A percentile compares a stretch with the other conserved stretches of the same genome.
Conservation (phyloP, 148 eudicot species). For the Vaccinium macrocarpon region DNA sequence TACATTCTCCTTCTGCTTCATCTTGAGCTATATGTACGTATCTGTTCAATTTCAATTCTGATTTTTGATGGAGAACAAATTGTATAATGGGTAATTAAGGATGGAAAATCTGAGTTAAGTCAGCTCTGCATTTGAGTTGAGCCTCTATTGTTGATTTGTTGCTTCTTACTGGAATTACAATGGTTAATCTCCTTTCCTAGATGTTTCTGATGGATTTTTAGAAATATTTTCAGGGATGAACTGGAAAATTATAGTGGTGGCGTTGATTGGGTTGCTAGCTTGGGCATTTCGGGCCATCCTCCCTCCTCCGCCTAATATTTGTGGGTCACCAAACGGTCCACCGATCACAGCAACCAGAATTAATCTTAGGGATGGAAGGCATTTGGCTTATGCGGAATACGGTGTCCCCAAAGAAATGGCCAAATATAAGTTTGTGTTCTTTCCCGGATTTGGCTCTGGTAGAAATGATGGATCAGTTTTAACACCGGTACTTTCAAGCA, state of each 20-base stretch:
- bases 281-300: constrained; percentile 18
- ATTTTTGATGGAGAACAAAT: not conserved
- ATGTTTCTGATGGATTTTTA: not conserved
- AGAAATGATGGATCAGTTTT: constrained; percentile 27
- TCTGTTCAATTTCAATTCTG: not conserved
- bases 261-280: constrained; percentile 22
- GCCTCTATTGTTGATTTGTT: not conserved
- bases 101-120: not conserved
- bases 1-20: not conserved
- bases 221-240: constrained; percentile 13
- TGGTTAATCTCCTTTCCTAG: not conserved
- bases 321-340: constrained; percentile 29
- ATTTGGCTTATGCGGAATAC: constrained; percentile 55
- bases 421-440: constrained; percentile 41
- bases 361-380: constrained; percentile 57
- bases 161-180: not conserved
- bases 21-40: not conserved
- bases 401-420: constrained; percentile 60
- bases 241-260: not conserved
- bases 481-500: constrained; percentile 20
- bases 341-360: constrained; percentile 26
- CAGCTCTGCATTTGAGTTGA: not conserved
- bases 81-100: not conserved
- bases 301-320: constrained; percentile 27
- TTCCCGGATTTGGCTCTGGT: constrained; percentile 44